Evolutionary conservation across 1,139 yeast genomes (phyloP).

Genomic region (Kodamaea sp.): DNA sequence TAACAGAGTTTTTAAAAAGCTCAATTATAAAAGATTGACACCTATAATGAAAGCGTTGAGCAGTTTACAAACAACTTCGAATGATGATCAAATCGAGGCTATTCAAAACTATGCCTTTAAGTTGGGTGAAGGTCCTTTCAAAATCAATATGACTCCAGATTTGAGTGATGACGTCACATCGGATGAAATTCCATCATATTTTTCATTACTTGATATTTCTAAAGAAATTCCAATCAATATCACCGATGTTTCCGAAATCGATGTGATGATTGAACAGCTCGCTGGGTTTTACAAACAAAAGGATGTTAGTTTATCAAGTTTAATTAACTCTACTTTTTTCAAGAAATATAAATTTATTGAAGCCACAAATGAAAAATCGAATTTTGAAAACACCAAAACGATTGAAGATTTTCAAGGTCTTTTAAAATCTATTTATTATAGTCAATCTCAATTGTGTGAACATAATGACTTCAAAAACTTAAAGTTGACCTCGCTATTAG

Average conservation of each 20-base stretch:
- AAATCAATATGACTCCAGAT: constrained; percentile 7
- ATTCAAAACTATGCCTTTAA: constrained; percentile 31
- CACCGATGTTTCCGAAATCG: constrained; percentile 39
- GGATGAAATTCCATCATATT: constrained; percentile 9
- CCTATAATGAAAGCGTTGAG: neutral
- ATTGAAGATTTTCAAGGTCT: constrained; percentile 11
- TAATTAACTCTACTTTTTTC: constrained; percentile 9
- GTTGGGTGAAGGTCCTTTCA: constrained; percentile 25
- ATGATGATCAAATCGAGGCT: constrained; percentile 12
- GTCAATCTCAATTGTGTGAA: constrained; percentile 7
- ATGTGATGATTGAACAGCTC: constrained; percentile 50
- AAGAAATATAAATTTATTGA: constrained; percentile 6
- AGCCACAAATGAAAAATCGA: neutral
- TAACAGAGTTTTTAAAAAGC: neutral
- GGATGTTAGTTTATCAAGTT: constrained; percentile 18
- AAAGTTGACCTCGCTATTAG: constrained; percentile 17
- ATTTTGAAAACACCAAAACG: constrained; percentile 4
- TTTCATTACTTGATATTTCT: constrained; percentile 27
- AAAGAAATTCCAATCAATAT: constrained; percentile 22
- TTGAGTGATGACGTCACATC: constrained; percentile 8
- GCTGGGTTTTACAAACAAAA: constrained; percentile 30
- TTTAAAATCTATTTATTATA: constrained; percentile 9
- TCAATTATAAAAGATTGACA: neutral
- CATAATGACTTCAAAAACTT: constrained; percentile 16
- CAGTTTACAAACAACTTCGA: neutral